Evolutionary conservation across 1,284 basidiomycete genomes (phyloP).

Genomic region (Xerocomus subilludens): DNA sequence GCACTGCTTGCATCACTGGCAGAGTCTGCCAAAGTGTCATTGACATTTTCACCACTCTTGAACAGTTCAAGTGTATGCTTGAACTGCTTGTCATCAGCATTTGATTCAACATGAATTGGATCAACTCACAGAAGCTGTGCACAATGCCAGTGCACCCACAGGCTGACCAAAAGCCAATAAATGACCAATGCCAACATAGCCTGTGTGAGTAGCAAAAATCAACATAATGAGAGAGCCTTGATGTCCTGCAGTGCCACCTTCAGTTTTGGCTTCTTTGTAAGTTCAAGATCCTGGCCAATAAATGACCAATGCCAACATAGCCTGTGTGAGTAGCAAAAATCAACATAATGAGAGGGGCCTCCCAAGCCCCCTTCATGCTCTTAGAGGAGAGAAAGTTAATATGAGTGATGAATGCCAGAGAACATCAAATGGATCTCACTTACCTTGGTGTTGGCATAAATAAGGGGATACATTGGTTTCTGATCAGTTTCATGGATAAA

Average conservation of each 20-base stretch:
- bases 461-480: neutral
- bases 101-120: neutral
- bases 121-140: neutral
- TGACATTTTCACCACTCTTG: neutral
- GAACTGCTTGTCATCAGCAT: neutral
- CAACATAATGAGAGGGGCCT: neutral
- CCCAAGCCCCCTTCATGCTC: neutral
- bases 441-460: neutral
- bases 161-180: neutral
- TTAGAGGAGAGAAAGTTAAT: too few species aligned
- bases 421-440: neutral
- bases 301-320: neutral
- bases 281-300: too few species aligned
- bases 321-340: neutral
- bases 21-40: neutral
- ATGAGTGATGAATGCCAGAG: too few species aligned
- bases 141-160: neutral
- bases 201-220: neutral
- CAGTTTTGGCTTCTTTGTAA: neutral
- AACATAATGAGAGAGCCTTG: neutral
- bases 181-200: neutral
- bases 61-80: neutral
- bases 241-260: neutral
- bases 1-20: too few species aligned
- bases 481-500: neutral